Evolutionary conservation across 345 rosid genomes (phyloP).

Genomic region (sweet orange (Citrus sinensis)): DVS_A1.0 CM039167.1:5251501-5252000

Average conservation of each 20-base stretch:
- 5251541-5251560: background rate
- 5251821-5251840: background rate
- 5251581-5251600: background rate
- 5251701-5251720: conserved; percentile 9
- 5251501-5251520: background rate
- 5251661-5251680: background rate
- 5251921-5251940: no score
- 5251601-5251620: background rate
- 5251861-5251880: background rate
- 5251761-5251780: conserved; percentile 4
- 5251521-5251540: background rate
- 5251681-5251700: conserved; percentile 7
- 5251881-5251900: no score
- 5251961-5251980: conserved; percentile 34
- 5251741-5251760: conserved; percentile 4
- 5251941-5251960: conserved; percentile 19
- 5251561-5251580: conserved; percentile 1
- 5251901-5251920: no score
- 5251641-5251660: conserved; percentile 2
- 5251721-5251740: conserved; percentile 3
- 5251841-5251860: conserved; percentile 1
- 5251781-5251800: conserved; percentile 2
- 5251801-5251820: conserved; percentile 3
- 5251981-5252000: conserved; percentile 1
- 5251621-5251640: conserved; percentile 9